A percentile compares a stretch with the other conserved stretches of the same genome.
phyloP scores from a whole-genome alignment of 2,329 filamentous ascomycete species.

The Penicillium sp. region DNA sequence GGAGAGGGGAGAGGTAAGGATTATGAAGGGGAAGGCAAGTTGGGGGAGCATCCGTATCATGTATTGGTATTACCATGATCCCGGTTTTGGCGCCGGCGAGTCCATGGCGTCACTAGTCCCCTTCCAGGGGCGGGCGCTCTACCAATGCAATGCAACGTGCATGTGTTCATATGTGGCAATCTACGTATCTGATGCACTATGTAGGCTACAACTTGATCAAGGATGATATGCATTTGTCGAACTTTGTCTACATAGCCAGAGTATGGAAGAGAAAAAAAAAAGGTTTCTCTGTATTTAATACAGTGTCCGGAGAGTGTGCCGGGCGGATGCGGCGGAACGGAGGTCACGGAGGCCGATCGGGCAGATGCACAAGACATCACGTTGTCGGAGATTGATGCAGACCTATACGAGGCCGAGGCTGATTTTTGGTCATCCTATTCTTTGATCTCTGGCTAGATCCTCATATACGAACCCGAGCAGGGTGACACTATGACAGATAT shows the following conservation, averaged over 20 bases:
- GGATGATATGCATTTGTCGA: background rate
- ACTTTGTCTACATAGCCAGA: background rate
- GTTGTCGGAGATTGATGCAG: constrained; percentile 9
- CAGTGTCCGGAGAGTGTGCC: constrained; percentile 1
- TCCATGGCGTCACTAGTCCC: constrained; percentile 29
- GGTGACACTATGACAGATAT: background rate
- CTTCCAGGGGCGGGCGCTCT: background rate
- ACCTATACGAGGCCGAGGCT: background rate
- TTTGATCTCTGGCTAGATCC: background rate
- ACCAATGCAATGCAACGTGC: background rate
- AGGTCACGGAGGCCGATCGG: constrained; percentile 23
- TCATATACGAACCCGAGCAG: background rate
- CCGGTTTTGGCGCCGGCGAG: constrained; percentile 7
- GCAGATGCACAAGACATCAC: constrained; percentile 16
- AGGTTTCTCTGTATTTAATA: background rate
- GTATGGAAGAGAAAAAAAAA: background rate
- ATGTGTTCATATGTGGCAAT: background rate
- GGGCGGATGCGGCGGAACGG: constrained; percentile 31
- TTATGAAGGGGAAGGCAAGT: constrained; percentile 10
- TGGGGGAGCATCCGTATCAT: constrained; percentile 7
- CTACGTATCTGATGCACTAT: background rate
- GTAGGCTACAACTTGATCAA: background rate
- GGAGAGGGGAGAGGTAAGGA: constrained; percentile 10
- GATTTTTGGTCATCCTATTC: background rate
- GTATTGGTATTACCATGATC: constrained; percentile 28